phyloP scores from a whole-genome alignment of 768 basidiomycete species.

The Fomitopsis pulvina region DNA sequence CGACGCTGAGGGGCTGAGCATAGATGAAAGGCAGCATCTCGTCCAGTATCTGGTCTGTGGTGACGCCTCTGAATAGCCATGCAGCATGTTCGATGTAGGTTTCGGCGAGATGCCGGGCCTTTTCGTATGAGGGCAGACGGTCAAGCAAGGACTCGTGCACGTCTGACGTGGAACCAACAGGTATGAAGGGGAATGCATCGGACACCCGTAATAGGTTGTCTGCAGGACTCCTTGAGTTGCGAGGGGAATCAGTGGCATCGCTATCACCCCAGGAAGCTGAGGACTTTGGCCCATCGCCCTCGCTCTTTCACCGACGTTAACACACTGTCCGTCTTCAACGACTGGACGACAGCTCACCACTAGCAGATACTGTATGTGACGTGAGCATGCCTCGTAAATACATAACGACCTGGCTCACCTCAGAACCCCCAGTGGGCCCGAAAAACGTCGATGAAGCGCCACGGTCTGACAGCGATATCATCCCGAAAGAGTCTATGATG shows the following conservation, averaged over 20 bases:
- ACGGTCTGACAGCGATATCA: constrained; percentile 61
- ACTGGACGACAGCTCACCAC: constrained; percentile 7
- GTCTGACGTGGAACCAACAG: constrained; percentile 40
- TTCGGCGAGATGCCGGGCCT: constrained; percentile 38
- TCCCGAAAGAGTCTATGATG: constrained; percentile 50
- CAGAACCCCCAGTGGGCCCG: constrained; percentile 65
- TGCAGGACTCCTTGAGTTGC: constrained; percentile 23
- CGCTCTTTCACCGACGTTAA: constrained; percentile 3
- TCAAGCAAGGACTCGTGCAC: constrained; percentile 44
- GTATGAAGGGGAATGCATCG: constrained; percentile 58
- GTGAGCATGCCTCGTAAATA: background rate
- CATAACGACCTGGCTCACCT: constrained; percentile 39
- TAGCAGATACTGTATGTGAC: constrained; percentile 13
- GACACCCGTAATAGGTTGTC: constrained; percentile 42
- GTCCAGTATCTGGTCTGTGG: constrained; percentile 49
- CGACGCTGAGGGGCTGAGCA: constrained; percentile 18
- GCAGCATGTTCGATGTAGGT: constrained; percentile 41
- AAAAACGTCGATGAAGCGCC: constrained; percentile 63
- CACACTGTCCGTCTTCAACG: background rate
- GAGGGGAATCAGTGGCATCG: constrained; percentile 21
- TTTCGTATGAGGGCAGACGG: constrained; percentile 48
- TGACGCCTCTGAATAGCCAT: constrained; percentile 48
- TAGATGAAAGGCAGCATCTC: constrained; percentile 61
- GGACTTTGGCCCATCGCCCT: constrained; percentile 5
- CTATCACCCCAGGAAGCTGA: constrained; percentile 18